Percentiles rank a stretch among this genome's conserved stretches.
These are phyloP conservation scores for Collybiopsis luxurians DNA, from an alignment of 768 basidiomycete genomes.

Conservation along the genomic window DNA sequence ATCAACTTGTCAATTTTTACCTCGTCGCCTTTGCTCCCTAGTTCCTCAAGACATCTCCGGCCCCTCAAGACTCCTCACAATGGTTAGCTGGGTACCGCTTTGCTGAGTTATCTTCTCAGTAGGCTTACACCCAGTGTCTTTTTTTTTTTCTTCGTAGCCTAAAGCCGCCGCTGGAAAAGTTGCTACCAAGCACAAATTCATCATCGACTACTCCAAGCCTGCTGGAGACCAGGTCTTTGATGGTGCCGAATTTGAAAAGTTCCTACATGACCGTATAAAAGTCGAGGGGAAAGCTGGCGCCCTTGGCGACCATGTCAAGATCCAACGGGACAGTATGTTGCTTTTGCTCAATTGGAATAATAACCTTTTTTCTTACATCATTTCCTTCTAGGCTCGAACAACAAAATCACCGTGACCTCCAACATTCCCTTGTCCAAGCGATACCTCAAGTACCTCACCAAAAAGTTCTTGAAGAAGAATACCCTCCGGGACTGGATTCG, in stretches of 20 bases:
- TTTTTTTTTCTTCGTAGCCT: constrained; percentile 42
- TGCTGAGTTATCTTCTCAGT: constrained; percentile 93
- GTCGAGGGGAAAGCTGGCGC: constrained; percentile 91
- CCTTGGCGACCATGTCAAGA: constrained; percentile 86
- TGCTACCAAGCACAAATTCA: constrained; percentile 71
- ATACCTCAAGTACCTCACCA: constrained; percentile 98
- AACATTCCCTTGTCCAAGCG: constrained; percentile 93
- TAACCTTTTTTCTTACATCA: not conserved
- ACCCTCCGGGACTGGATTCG: constrained; percentile 95
- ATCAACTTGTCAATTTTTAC: constrained; percentile 1
- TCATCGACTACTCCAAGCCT: constrained; percentile 84
- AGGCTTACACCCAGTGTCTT: constrained; percentile 61
- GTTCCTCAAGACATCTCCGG: constrained; percentile 24
- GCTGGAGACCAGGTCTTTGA: constrained; percentile 61
- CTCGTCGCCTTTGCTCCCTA: not conserved
- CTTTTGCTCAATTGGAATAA: not conserved
- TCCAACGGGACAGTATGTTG: constrained; percentile 78
- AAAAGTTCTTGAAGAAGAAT: constrained; percentile 99
- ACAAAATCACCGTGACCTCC: constrained; percentile 82
- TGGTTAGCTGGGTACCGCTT: constrained; percentile 76
- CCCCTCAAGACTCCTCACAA: constrained; percentile 42
- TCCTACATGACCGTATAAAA: constrained; percentile 91
- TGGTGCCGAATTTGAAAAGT: constrained; percentile 73
- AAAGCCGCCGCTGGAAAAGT: constrained; percentile 56
- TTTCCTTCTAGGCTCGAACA: constrained; percentile 32